phyloP scores from a whole-genome alignment of 768 basidiomycete genomes.

The Cystofilobasidium ferigula region DNA sequence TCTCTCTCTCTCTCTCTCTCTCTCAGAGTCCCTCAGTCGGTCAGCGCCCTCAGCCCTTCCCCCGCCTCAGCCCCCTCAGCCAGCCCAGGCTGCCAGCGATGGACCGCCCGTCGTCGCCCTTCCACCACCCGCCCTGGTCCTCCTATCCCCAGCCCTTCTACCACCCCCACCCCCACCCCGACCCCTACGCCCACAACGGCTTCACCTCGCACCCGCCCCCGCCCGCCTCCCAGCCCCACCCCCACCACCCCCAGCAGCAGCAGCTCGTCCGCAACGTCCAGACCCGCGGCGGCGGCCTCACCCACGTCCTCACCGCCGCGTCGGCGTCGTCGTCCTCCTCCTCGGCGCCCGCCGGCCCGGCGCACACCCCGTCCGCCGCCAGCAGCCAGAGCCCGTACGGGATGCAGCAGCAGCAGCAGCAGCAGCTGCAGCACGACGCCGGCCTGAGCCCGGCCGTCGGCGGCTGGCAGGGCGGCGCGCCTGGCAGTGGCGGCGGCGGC shows the following conservation, averaged over 20 bases:
- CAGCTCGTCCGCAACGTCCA: slow-evolving; percentile 4
- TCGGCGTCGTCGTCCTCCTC: too few relatives aligned
- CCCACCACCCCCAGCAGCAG: too few relatives aligned
- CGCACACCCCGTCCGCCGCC: too few relatives aligned
- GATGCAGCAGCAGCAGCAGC: slow-evolving; percentile 7
- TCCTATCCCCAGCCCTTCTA: neutral
- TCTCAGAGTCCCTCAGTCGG: too few relatives aligned
- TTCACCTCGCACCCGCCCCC: neutral
- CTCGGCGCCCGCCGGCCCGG: too few relatives aligned
- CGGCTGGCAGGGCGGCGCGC: neutral
- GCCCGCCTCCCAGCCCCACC: neutral
- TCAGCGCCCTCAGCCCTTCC: too few relatives aligned
- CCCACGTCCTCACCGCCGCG: too few relatives aligned
- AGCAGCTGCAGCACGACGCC: neutral
- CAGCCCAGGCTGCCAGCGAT: neutral
- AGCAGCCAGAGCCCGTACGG: neutral
- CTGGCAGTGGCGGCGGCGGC: neutral
- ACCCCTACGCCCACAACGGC: neutral
- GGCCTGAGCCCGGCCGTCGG: neutral
- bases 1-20: too few relatives aligned
- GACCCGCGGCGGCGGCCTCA: neutral
- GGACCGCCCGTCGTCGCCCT: too few relatives aligned
- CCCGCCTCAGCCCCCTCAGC: neutral
- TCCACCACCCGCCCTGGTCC: neutral
- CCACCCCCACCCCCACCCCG: neutral